These are phyloP conservation scores for Pleurotus salmoneostramineus DNA, from an alignment of 768 basidiomycete genomes.

Conservation along the genomic window DNA sequence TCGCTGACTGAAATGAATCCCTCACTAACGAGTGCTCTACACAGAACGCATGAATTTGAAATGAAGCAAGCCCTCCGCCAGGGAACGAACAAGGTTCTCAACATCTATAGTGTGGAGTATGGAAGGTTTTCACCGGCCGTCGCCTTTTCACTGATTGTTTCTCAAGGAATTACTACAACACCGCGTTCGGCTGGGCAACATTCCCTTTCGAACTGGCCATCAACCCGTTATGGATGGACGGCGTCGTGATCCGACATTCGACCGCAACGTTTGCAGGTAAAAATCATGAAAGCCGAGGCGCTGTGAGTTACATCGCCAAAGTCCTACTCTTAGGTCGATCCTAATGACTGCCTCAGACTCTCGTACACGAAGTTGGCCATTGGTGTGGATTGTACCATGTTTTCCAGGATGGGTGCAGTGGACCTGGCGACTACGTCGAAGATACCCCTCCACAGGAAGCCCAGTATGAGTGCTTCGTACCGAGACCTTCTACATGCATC, in stretches of 20 bases:
- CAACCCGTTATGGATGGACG: conserved; percentile 4
- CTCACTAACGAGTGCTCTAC: too few relatives aligned
- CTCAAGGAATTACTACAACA: neutral
- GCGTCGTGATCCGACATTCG: neutral
- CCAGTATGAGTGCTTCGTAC: conserved; percentile 1
- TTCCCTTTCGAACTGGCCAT: neutral
- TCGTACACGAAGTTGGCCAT: conserved; percentile 1
- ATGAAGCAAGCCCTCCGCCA: conserved; percentile 1
- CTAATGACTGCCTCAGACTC: neutral
- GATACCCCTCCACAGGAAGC: conserved; percentile 3
- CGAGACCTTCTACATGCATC: neutral
- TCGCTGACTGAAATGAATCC: neutral
- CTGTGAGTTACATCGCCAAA: neutral
- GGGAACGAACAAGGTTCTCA: neutral
- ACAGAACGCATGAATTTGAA: neutral
- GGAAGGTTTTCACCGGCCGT: neutral
- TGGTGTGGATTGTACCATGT: conserved; percentile 1
- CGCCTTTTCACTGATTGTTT: too few relatives aligned
- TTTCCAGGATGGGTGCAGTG: neutral
- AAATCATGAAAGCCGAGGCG: neutral
- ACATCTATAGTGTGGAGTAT: neutral
- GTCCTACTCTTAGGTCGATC: too few relatives aligned
- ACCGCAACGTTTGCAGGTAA: neutral
- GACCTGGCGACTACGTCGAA: conserved; percentile 2
- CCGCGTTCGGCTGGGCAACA: neutral